phyloP scores from a whole-genome alignment of 495 filamentous ascomycete species.

The Podospora australis region DNA sequence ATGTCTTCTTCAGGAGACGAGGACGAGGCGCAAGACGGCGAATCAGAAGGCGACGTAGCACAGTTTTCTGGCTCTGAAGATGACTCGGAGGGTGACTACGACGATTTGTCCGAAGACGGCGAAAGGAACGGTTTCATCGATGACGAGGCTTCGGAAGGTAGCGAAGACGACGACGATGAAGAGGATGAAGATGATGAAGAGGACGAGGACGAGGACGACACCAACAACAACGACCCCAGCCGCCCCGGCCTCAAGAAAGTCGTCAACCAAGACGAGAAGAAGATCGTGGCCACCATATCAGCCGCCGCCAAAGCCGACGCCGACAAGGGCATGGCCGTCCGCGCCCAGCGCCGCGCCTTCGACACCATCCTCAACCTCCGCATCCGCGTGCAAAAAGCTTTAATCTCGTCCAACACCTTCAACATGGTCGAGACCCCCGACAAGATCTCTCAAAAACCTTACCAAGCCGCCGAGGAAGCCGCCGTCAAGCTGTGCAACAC shows the following conservation, averaged over 20 bases:
- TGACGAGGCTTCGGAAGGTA: slow-evolving; percentile 11
- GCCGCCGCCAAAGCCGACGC: slow-evolving; percentile 71
- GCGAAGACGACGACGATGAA: slow-evolving; percentile 25
- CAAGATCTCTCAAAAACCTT: slow-evolving; percentile 39
- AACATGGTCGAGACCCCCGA: slow-evolving; percentile 33
- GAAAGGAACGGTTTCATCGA: slow-evolving; percentile 16
- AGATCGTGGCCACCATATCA: slow-evolving; percentile 60
- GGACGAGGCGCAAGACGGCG: slow-evolving; percentile 29
- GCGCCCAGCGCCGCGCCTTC: slow-evolving; percentile 74
- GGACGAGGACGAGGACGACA: slow-evolving; percentile 29
- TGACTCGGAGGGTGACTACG: slow-evolving; percentile 14
- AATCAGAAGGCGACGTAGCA: slow-evolving; percentile 29
- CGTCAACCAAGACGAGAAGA: slow-evolving; percentile 66
- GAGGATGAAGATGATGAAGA: slow-evolving; percentile 33
- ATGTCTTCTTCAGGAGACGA: slow-evolving; percentile 43
- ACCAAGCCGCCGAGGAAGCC: slow-evolving; percentile 76
- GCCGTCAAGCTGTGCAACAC: slow-evolving; percentile 82
- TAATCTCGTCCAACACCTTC: slow-evolving; percentile 75
- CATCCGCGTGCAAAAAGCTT: slow-evolving; percentile 84
- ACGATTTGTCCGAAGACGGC: slow-evolving; percentile 15
- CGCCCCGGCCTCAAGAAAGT: slow-evolving; percentile 35
- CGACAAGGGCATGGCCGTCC: slow-evolving; percentile 78
- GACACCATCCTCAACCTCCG: slow-evolving; percentile 80
- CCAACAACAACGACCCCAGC: slow-evolving; percentile 33
- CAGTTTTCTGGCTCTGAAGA: slow-evolving; percentile 9